Evolutionary conservation across 2,329 filamentous ascomycete genomes (phyloP).

Genomic region (Cladosporium sphaerospermum): DNA sequence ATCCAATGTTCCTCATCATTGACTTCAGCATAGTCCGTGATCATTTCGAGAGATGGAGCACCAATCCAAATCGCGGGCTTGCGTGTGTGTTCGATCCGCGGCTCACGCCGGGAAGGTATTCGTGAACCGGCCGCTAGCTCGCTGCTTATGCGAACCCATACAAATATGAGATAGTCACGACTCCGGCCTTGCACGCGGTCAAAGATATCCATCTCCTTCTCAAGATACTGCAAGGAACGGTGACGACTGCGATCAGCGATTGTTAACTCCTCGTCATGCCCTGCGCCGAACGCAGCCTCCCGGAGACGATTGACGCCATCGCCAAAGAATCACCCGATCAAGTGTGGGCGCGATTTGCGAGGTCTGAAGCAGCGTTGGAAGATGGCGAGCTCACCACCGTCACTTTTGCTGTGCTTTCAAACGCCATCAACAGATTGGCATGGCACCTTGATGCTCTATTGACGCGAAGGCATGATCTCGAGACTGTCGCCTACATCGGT

Average conservation of each 20-base stretch:
- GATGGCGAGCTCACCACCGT: neutral
- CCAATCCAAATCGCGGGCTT: no score
- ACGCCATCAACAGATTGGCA: conserved; percentile 13
- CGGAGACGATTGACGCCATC: neutral
- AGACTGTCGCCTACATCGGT: conserved; percentile 13
- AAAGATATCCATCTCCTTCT: neutral
- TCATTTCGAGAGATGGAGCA: no score
- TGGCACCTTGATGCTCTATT: conserved; percentile 1
- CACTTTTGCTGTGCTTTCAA: conserved; percentile 9
- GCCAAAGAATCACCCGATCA: neutral
- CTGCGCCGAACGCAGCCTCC: neutral
- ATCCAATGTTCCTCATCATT: no score
- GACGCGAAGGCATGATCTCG: neutral
- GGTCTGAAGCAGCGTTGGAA: conserved; percentile 8
- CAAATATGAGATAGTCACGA: neutral
- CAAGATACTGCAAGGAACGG: no score
- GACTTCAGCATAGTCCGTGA: no score
- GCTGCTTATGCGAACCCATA: neutral
- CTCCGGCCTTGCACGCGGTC: neutral
- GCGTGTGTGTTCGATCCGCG: no score
- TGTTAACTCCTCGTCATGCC: neutral
- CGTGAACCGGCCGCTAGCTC: neutral
- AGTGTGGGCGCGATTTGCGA: conserved; percentile 8
- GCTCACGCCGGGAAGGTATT: neutral
- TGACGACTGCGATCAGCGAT: neutral